Base-by-base conservation (phyloP, 441 rosid genomes). In the Codiaeum variegatum region DNA sequence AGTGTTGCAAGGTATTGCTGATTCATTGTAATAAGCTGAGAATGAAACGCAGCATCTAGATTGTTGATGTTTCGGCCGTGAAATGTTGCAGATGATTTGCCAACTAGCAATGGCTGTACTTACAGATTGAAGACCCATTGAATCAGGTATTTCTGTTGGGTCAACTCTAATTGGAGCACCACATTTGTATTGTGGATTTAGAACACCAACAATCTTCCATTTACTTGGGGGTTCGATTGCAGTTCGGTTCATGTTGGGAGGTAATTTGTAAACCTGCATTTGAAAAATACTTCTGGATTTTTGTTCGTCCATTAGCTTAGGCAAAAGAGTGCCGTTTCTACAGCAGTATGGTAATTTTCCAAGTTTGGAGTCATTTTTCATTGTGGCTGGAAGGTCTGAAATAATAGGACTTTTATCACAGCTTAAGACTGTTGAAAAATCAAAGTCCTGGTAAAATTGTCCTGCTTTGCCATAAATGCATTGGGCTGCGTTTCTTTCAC, bases 11-110 rank as follows among this genome's bases (percentile, higher is more conserved):
- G 97, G 97, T 42, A 94, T 83, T 23, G 85, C 88, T 2, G 97
- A 88, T 13, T 83, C 89, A 32, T 88, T 90, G 84, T 92, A 94
- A 61, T 84, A 94, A 40, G 97, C 97, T 9, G 97, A 92, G 87
- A 87, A 92, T 3, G 98, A 90, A 44, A 90, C 98, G 19, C 97
- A 92, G 52, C 97, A 94, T 56, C 81, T 81, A 0, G 98, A 71
- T 52, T 83, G 80, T 40, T 79, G 61, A 11, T 71, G 73, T 80
- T 89, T 88, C 1, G 97, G 94, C 21, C 78, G 83, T 0, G 92
- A 81, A 19, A 92, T 89, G 81, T 92, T 92, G 83, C 98, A 92
- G 1, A 84, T 72, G 1, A 94, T 74, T 73, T 92, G 97, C 94
- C 94, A 94, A 68, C 84, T 92, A 0, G 97, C 97, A 0, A 90